These are phyloP conservation scores for Pittosporum tobira DNA, from an alignment of 129 eudicot genomes.

Conservation along the genomic window DNA sequence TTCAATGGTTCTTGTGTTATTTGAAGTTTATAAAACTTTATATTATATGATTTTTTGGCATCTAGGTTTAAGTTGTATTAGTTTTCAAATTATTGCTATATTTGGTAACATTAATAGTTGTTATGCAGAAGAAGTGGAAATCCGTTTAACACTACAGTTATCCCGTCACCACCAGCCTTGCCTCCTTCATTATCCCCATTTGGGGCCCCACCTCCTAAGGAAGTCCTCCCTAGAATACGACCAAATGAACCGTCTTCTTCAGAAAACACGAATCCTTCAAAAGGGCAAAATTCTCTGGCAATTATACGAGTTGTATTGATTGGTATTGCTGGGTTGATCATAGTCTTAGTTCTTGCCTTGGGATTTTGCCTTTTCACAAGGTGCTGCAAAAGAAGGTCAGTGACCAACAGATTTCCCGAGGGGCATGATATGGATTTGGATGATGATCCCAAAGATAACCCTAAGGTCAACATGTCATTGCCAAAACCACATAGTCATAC, in stretches of 20 bases:
- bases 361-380: slow-evolving; percentile 45
- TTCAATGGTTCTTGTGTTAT: no score
- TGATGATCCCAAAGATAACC: slow-evolving; percentile 21
- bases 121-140: slow-evolving; percentile 67
- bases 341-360: slow-evolving; percentile 31
- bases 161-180: slow-evolving; percentile 54
- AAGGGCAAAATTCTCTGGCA: slow-evolving; percentile 14
- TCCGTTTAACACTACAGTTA: slow-evolving; percentile 74
- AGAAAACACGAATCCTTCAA: slow-evolving; percentile 21
- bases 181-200: slow-evolving; percentile 48
- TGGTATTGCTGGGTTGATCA: slow-evolving; percentile 42
- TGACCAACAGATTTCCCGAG: slow-evolving; percentile 20
- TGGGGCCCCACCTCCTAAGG: slow-evolving; percentile 42
- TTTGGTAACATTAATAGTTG: slow-evolving; percentile 8
- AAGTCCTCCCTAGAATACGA: slow-evolving; percentile 37
- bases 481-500: slow-evolving; percentile 28
- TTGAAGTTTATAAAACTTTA: no score
- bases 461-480: slow-evolving; percentile 21
- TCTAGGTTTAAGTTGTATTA: not conserved
- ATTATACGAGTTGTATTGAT: slow-evolving; percentile 33
- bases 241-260: slow-evolving; percentile 34
- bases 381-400: slow-evolving; percentile 39
- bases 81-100: not conserved
- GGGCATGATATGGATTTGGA: slow-evolving; percentile 16
- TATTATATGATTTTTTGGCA: not conserved